Base-by-base conservation (phyloP, 1,284 basidiomycete genomes). In the Ustilago crameri region DNA sequence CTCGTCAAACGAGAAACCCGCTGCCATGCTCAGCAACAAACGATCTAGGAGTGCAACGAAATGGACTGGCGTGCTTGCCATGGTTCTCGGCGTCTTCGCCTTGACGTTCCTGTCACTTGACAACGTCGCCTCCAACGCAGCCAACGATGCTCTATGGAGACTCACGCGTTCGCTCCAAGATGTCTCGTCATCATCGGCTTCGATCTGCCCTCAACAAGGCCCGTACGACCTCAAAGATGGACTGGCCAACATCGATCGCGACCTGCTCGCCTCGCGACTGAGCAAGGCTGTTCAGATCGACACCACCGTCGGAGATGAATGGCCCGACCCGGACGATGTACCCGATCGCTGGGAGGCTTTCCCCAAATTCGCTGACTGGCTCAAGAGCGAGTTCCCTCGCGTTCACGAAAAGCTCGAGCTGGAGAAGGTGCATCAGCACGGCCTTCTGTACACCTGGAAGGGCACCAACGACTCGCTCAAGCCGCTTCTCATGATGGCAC, bases 371-470 rank as follows among this genome's bases (percentile, higher is more conserved):
- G 65, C 70, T 17, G 57, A 65, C 9, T 79, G 64, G 66, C 68
- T 80, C 43, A 43, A 59, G 45, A 43, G 23, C 26, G 51, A 55
- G 15, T 79, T 76, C 50, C 78, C 78, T 2, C 54, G 44, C 9
- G 63, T 76, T 5, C 77, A 80, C 41, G 64, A 65, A 15, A 49
- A 57, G 44, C 44, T 67, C 23, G 43, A 69, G 9, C 59, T 75
- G 5, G 54, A 69, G 20, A 66, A 56, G 23, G 87, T 91, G 53
- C 89, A 90, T 72, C 88, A 88, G 0, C 89, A 89, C 57, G 91
- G 88, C 0, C 82, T 91, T 14, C 85, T 91, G 1, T 91, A 87
- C 73, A 86, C 87, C 12, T 90, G 89, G 88, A 81, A 85, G 48
- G 91, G 91, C 34, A 86, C 86, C 2, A 85, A 90, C 60, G 47